Conservation (phyloP, 1,284 basidiomycete genomes). For the Rhodotorula sp. region DNA sequence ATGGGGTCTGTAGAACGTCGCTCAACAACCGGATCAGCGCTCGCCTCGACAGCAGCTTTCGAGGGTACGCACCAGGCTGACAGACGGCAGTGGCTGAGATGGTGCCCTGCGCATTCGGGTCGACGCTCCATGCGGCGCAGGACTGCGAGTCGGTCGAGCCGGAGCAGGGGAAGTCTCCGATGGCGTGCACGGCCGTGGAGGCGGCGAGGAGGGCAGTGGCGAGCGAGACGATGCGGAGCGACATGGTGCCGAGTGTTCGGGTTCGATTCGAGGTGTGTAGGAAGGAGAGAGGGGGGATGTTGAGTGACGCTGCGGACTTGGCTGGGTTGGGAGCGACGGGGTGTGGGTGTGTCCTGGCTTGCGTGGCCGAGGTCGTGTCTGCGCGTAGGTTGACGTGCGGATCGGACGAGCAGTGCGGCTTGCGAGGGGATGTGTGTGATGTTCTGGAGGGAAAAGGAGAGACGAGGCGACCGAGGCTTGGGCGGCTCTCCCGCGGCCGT, state of each 20-base stretch:
- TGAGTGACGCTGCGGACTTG: conserved; percentile 6
- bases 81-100: conserved; percentile 33
- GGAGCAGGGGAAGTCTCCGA: conserved; percentile 40
- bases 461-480: too few species aligned
- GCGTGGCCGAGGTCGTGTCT: background rate
- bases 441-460: conserved; percentile 5
- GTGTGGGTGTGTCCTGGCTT: background rate
- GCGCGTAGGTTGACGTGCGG: conserved; percentile 17
- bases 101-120: conserved; percentile 27
- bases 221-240: conserved; percentile 5
- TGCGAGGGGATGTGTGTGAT: background rate
- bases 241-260: background rate
- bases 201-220: conserved; percentile 10
- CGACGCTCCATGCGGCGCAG: conserved; percentile 27
- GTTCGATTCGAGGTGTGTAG: background rate
- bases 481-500: too few species aligned
- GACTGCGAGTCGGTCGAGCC: conserved; percentile 27
- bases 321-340: conserved; percentile 1
- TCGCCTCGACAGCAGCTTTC: too few species aligned
- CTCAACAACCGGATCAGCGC: background rate
- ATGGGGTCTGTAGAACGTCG: conserved; percentile 29
- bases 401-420: too few species aligned
- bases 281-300: background rate
- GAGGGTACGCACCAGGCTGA: conserved; percentile 28
- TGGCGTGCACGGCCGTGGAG: conserved; percentile 23